Evolutionary conservation across 768 basidiomycete genomes (phyloP).

Genomic region (Phanerochaete carnosa): DNA sequence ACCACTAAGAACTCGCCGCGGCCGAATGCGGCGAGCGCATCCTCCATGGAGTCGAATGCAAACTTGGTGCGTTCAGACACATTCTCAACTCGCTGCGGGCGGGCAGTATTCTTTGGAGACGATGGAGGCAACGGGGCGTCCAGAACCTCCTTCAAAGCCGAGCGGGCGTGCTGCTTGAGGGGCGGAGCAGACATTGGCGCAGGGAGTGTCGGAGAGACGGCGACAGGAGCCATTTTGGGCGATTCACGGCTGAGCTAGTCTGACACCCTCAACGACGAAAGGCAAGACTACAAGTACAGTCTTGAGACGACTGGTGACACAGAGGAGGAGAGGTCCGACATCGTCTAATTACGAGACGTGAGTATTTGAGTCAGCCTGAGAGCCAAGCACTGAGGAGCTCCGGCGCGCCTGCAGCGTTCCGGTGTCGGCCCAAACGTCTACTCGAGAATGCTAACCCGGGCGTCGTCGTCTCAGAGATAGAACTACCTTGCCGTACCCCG

Average conservation of each 20-base stretch:
- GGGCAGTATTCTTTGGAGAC: constrained; percentile 10
- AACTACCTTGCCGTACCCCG: background rate
- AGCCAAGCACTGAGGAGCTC: background rate
- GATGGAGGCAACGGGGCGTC: background rate
- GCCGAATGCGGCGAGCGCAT: constrained; percentile 71
- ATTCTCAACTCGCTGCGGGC: constrained; percentile 20
- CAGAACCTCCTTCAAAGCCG: background rate
- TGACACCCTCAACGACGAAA: too few species aligned
- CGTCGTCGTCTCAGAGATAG: background rate
- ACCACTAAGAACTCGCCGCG: constrained; percentile 92
- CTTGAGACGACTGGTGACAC: background rate
- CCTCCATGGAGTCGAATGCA: constrained; percentile 77
- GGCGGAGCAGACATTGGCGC: background rate
- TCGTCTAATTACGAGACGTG: constrained; percentile 1
- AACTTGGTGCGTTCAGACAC: constrained; percentile 36
- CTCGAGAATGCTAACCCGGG: constrained; percentile 1
- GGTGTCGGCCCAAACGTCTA: background rate
- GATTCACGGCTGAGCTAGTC: background rate
- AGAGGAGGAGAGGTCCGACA: background rate
- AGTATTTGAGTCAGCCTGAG: constrained; percentile 11
- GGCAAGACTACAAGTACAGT: background rate
- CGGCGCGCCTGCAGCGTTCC: background rate
- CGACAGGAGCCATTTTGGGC: constrained; percentile 16
- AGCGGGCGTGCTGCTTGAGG: constrained; percentile 4
- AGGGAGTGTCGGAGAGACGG: constrained; percentile 6